A percentile compares a stretch with the other conserved stretches of the same genome.
phyloP scores from a whole-genome alignment of 2,329 filamentous ascomycete species.

The Raffaelea arxii region DNA sequence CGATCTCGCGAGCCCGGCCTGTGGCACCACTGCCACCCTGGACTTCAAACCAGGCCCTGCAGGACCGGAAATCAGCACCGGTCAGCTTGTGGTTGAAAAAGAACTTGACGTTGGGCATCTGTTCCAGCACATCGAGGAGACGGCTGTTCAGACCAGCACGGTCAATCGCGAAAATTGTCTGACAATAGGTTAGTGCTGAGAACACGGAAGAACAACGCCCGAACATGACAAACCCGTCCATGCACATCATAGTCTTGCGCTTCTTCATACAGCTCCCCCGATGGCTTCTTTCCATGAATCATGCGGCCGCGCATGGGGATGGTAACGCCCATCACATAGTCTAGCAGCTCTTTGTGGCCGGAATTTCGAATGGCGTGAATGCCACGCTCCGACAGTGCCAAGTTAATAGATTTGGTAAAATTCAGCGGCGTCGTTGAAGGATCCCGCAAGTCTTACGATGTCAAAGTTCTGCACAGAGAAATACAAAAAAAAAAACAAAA shows the following conservation, averaged over 20 bases:
- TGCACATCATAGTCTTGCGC: slow-evolving; percentile 87
- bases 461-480: too few species aligned
- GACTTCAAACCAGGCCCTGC: slow-evolving; percentile 80
- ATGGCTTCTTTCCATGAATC: slow-evolving; percentile 67
- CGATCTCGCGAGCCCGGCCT: slow-evolving; percentile 57
- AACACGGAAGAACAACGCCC: not conserved
- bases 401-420: slow-evolving; percentile 97
- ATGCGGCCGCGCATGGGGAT: slow-evolving; percentile 95
- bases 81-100: slow-evolving; percentile 92
- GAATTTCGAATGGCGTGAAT: slow-evolving; percentile 77
- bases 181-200: not conserved
- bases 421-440: slow-evolving; percentile 76
- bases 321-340: slow-evolving; percentile 64
- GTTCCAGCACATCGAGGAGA: slow-evolving; percentile 73
- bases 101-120: slow-evolving; percentile 79
- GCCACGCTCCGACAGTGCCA: slow-evolving; percentile 87
- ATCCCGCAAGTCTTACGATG: slow-evolving; percentile 66
- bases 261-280: slow-evolving; percentile 61
- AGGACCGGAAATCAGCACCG: slow-evolving; percentile 70
- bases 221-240: slow-evolving; percentile 70
- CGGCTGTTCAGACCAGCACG: slow-evolving; percentile 72
- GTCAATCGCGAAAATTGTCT: slow-evolving; percentile 83
- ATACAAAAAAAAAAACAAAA: too few species aligned
- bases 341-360: slow-evolving; percentile 55
- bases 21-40: slow-evolving; percentile 23